Base-by-base conservation (phyloP, 2,329 filamentous ascomycete species). In the Blumeria hordei region DNA sequence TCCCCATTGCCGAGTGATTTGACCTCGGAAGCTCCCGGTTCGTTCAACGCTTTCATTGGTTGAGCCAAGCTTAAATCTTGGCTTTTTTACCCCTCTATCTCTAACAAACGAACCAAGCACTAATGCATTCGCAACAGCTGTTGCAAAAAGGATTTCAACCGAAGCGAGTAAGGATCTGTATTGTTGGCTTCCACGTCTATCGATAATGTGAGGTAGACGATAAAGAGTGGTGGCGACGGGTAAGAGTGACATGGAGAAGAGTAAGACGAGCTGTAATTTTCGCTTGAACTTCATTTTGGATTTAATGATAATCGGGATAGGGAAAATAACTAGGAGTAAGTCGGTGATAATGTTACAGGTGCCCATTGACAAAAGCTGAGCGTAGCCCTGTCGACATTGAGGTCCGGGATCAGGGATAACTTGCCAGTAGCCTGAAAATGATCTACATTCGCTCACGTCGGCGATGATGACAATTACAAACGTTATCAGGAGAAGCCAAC, bases 51-150 rank as follows among this genome's bases (percentile, higher is more conserved):
- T 88, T 43, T 78, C 77, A 45, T 75, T 74, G 3, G 75, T 69
- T 11, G 73, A 69, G 14, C 73, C 73, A 58, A 78, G 75, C 55
- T 82, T 81, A 69, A 85, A 95, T 64, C 87, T 92, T 56, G 76
- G 75, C 68, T 93, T 94, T 72, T 96, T 96, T 43, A 88, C 71
- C 32, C 92, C 92, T 54, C 86, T 78, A 65, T 96, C 90, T 12
- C 90, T 78, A 33, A 96, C 80, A 64, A 96, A 96, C 0, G 88
- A 94, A 11, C 90, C 90, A 2, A 98, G 76, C 0, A 95, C 85
- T 18, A 98, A 74, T 3, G 83, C 81, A 65, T 96, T 98, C 11
- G 90, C 85, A 0, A 93, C 83, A 0, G 80, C 79, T 0, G 88
- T 85, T 5, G 92, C 88, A 53, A 90, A 88, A 0, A 96, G 74